A percentile compares a stretch with the other conserved stretches of the same genome.
Evolutionary conservation across 495 filamentous ascomycete genomes (phyloP).

Genomic region (Viridothelium virens): DNA sequence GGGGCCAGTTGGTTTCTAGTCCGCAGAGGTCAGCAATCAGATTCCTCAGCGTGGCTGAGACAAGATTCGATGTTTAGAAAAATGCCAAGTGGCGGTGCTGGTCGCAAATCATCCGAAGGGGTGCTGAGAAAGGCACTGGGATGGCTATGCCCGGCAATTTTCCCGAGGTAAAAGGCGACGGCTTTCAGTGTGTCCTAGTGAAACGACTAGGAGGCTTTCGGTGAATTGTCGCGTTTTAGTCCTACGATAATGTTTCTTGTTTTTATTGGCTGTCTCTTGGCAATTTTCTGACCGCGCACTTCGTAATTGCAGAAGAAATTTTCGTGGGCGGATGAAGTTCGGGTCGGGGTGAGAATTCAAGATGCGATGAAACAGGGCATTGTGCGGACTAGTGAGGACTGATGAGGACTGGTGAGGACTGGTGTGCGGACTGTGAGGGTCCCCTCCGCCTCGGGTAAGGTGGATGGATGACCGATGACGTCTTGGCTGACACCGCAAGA

Average conservation of each 20-base stretch:
- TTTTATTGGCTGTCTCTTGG: too few relatives aligned
- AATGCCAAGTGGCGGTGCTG: slow-evolving; percentile 4
- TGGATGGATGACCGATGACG: not conserved
- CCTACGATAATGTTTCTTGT: too few relatives aligned
- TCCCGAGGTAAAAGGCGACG: not conserved
- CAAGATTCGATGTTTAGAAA: not conserved
- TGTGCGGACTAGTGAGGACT: too few relatives aligned
- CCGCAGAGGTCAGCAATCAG: not conserved
- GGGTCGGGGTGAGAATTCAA: too few relatives aligned
- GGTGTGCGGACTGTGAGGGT: not conserved
- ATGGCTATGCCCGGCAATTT: not conserved
- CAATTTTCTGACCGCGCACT: too few relatives aligned
- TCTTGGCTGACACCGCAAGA: not conserved
- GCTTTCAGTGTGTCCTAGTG: not conserved
- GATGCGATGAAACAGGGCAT: too few relatives aligned
- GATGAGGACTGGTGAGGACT: too few relatives aligned
- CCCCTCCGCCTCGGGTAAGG: not conserved
- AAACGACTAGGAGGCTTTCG: not conserved
- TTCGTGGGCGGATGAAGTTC: too few relatives aligned
- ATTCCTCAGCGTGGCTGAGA: not conserved
- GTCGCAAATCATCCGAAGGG: not conserved
- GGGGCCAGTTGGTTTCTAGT: too few relatives aligned
- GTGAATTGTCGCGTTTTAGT: not conserved
- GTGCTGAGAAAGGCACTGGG: not conserved
- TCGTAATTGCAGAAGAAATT: too few relatives aligned